A percentile compares a stretch with the other conserved stretches of the same genome.
Conservation (phyloP, 805 yeast genomes). For the Kluyveromyces nonfermentans region DNA sequence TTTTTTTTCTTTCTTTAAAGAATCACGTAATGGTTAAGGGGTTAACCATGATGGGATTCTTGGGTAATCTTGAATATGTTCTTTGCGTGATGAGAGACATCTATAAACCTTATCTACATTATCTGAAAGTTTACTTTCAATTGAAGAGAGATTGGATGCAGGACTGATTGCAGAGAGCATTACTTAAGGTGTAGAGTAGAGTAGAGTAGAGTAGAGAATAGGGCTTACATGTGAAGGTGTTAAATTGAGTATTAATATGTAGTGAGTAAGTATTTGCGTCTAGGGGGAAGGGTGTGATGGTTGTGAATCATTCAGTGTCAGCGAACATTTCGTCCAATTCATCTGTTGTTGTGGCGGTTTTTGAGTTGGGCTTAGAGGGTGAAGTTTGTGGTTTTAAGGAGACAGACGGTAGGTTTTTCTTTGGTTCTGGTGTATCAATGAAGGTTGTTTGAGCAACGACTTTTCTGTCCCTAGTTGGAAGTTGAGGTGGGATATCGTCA, state of each 20-base stretch:
- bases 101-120: slow-evolving; percentile 29
- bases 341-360: background rate
- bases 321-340: background rate
- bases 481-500: slow-evolving; percentile 28
- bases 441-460: slow-evolving; percentile 25
- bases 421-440: slow-evolving; percentile 25
- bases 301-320: background rate
- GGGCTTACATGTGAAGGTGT: too few species aligned
- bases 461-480: slow-evolving; percentile 18
- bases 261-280: too few species aligned
- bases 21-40: background rate
- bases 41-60: background rate
- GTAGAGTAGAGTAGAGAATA: too few species aligned
- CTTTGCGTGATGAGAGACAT: slow-evolving; percentile 18
- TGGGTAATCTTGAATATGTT: background rate
- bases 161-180: background rate
- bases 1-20: background rate
- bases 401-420: background rate
- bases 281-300: too few species aligned
- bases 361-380: background rate
- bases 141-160: slow-evolving; percentile 5
- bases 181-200: too few species aligned
- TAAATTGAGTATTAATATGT: too few species aligned
- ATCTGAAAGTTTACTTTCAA: slow-evolving; percentile 21
- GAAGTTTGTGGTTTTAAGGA: background rate